These are phyloP conservation scores for Xylaria castorea DNA, from an alignment of 495 filamentous ascomycete species.

Conservation along the genomic window DNA sequence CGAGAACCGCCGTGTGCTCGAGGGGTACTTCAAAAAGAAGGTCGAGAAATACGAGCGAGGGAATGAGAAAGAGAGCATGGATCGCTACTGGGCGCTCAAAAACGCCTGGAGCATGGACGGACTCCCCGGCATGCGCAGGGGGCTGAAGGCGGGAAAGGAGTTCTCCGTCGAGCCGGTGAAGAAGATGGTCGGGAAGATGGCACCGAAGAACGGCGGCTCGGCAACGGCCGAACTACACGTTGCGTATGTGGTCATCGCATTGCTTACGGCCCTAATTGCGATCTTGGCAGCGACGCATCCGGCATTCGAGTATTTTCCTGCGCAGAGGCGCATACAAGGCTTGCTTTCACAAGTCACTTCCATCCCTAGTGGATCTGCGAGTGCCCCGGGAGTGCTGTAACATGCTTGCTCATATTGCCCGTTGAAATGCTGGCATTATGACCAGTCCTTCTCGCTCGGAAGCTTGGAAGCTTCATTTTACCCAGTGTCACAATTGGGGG, in stretches of 20 bases:
- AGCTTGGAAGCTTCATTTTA: neutral
- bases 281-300: slow-evolving; percentile 39
- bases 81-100: slow-evolving; percentile 66
- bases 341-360: slow-evolving; percentile 31
- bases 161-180: slow-evolving; percentile 55
- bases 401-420: too few species aligned
- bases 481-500: neutral
- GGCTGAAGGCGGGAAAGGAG: slow-evolving; percentile 45
- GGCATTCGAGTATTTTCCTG: slow-evolving; percentile 35
- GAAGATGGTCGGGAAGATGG: slow-evolving; percentile 57
- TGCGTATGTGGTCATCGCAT: slow-evolving; percentile 35
- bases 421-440: neutral
- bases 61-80: slow-evolving; percentile 57
- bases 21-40: slow-evolving; percentile 56
- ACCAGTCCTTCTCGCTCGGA: neutral
- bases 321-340: slow-evolving; percentile 32
- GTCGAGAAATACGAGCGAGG: slow-evolving; percentile 49
- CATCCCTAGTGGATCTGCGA: slow-evolving; percentile 31
- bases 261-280: slow-evolving; percentile 33
- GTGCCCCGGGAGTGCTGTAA: slow-evolving; percentile 27
- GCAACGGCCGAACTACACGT: slow-evolving; percentile 26
- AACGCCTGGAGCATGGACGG: slow-evolving; percentile 62
- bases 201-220: slow-evolving; percentile 33
- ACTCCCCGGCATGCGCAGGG: slow-evolving; percentile 57
- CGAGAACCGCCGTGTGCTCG: slow-evolving; percentile 52